Evolutionary conservation across 1,139 yeast species (phyloP), one percentile per base, ranked within the genome.

Genomic region (Nakaseomyces sp.): DNA sequence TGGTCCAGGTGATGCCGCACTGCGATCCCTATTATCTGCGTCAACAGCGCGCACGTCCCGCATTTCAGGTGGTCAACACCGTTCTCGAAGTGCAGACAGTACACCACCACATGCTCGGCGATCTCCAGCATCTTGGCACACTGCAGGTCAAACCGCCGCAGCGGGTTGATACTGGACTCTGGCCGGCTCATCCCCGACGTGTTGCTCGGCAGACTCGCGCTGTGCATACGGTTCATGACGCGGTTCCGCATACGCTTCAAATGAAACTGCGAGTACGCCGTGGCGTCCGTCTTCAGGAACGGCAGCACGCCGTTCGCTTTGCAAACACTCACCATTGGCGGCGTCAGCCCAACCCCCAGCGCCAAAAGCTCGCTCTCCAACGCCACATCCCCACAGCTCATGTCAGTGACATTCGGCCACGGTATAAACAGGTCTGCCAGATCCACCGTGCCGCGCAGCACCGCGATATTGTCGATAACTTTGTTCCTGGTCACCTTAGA

Each of bases 361-460:
- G n/a, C 26, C 28, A 35, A 15, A 20, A 7, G 29, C 28, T 46
- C 48, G 12, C 19, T 37, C 18, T 37, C 44, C 19, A 44, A 41
- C 15, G 43, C 24, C 5, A 18, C 19, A 35, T 41, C 37, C 8
- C 16, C 33, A 2, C 30, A 5, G 5, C 29, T 25, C 25, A 30
- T 47, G 44, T 40, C 40, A 40, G n/a, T 43, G 41, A 30, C 54
- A 24, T 43, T 38, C n/a, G 49, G 40, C 48, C 61, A 47, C 2
- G 74, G 70, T 38, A 72, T 67, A 24, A 87, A 68, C 13, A 86
- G 67, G 55, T 84, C 94, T 10, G 65, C 62, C 0, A 81, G 69
- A 19, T 71, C 68, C 8, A 85, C 77, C 0, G 87, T 16, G 4
- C 38, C 38, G n/a, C 28, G 16, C 18, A 72, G 37, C 89, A 88